Evolutionary conservation across 73 alveolate genomes (phyloP).

Genomic region (Uronychia binucleata): DNA sequence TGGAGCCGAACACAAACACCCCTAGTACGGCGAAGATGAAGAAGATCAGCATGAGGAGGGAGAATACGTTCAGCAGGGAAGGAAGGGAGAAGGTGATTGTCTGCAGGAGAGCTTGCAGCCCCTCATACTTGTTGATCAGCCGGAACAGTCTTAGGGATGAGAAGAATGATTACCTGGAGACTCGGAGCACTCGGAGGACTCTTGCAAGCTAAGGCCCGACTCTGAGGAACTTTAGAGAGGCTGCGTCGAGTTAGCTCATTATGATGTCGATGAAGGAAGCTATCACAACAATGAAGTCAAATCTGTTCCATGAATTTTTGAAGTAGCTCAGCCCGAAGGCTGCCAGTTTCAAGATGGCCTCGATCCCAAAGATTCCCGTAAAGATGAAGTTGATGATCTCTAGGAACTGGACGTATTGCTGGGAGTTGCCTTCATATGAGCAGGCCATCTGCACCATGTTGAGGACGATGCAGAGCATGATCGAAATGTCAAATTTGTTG

Average conservation of each 20-base stretch:
- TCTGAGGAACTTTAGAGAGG: slow-evolving; percentile 48
- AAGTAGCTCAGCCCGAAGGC: slow-evolving; percentile 30
- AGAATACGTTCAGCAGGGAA: slow-evolving; percentile 88
- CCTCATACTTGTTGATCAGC: slow-evolving; percentile 84
- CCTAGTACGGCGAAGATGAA: slow-evolving; percentile 93
- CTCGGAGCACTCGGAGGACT: not conserved
- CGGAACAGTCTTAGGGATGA: slow-evolving; percentile 89
- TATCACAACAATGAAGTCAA: slow-evolving; percentile 43
- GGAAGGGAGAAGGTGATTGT: slow-evolving; percentile 90
- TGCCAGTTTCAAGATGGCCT: slow-evolving; percentile 21
- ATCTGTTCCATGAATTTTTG: slow-evolving; percentile 33
- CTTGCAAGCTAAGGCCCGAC: slow-evolving; percentile 23
- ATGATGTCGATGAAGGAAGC: slow-evolving; percentile 9
- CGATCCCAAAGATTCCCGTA: slow-evolving; percentile 27
- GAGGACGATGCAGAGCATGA: slow-evolving; percentile 73
- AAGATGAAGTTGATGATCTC: slow-evolving; percentile 67
- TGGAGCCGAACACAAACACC: slow-evolving; percentile 84
- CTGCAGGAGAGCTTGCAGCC: slow-evolving; percentile 80
- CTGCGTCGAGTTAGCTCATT: not conserved
- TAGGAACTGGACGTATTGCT: slow-evolving; percentile 54
- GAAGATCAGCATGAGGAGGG: slow-evolving; percentile 83
- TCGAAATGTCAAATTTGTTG: slow-evolving; percentile 64
- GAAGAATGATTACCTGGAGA: too few species aligned
- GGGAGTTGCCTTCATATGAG: slow-evolving; percentile 74
- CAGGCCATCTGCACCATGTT: slow-evolving; percentile 83